These are phyloP conservation scores for Penicillium decumbens DNA, from an alignment of 2,329 filamentous ascomycete genomes.

Conservation along the genomic window DNA sequence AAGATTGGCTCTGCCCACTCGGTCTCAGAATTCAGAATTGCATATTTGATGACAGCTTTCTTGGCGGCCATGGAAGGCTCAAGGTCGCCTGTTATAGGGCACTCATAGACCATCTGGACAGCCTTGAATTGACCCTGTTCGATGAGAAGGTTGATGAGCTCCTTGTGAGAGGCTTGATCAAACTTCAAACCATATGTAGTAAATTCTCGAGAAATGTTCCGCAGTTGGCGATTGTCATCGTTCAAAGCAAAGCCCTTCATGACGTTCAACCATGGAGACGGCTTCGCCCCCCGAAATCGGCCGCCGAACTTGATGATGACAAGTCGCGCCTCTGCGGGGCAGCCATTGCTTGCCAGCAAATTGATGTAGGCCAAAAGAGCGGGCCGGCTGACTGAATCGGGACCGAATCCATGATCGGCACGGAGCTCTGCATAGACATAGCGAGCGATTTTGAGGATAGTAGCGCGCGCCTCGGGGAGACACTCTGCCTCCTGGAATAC, in stretches of 20 bases:
- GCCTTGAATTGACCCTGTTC: constrained; percentile 53
- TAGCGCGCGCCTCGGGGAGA: constrained; percentile 35
- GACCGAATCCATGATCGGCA: constrained; percentile 42
- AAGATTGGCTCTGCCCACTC: constrained; percentile 62
- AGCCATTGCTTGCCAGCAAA: constrained; percentile 53
- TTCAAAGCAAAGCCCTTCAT: constrained; percentile 57
- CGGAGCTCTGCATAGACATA: constrained; percentile 35
- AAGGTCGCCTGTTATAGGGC: constrained; percentile 44
- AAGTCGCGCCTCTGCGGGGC: constrained; percentile 51
- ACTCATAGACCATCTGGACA: constrained; percentile 64
- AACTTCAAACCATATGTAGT: constrained; percentile 50
- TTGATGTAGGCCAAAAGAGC: constrained; percentile 47
- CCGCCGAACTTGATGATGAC: constrained; percentile 43
- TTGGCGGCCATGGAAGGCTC: constrained; percentile 39
- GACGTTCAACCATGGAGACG: constrained; percentile 47
- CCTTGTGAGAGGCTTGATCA: constrained; percentile 39
- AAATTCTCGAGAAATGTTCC: constrained; percentile 52
- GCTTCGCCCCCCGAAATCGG: constrained; percentile 27
- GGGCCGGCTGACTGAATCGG: constrained; percentile 32
- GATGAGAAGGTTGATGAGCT: constrained; percentile 62
- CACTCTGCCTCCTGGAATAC: constrained; percentile 36
- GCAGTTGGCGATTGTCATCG: constrained; percentile 58
- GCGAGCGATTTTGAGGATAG: constrained; percentile 40
- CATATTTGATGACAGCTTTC: constrained; percentile 56
- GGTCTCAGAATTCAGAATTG: constrained; percentile 55